Evolutionary conservation across 352 stramenopile genomes (phyloP).

Genomic region (Blastocystis sp.): DNA sequence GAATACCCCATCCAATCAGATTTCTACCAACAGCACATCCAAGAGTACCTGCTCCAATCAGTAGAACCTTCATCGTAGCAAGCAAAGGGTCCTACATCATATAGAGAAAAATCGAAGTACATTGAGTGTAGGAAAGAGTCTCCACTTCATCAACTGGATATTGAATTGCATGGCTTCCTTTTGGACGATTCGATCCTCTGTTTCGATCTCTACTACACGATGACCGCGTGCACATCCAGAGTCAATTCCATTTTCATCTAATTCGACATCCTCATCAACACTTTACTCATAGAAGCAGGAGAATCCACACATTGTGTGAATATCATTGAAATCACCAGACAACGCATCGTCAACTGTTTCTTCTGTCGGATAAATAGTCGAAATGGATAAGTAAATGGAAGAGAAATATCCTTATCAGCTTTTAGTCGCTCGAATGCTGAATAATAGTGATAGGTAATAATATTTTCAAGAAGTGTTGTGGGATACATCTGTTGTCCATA

Average conservation of each 20-base stretch:
- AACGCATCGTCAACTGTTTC: neutral
- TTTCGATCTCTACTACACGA: neutral
- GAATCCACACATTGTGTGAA: neutral
- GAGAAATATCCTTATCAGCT: neutral
- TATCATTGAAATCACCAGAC: neutral
- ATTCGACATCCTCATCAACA: neutral
- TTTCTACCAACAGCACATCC: conserved; percentile 87
- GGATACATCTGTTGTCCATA: neutral
- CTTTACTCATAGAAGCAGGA: neutral
- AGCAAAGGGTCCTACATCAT: neutral
- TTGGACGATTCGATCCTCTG: neutral
- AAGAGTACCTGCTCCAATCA: conserved; percentile 75
- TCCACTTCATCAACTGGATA: conserved; percentile 96
- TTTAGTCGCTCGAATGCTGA: neutral
- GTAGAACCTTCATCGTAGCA: neutral
- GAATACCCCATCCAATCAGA: conserved; percentile 90
- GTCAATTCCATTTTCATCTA: neutral
- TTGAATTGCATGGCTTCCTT: conserved; percentile 89
- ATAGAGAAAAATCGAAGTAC: conserved; percentile 64
- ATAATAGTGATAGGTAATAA: neutral
- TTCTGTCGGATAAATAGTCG: neutral
- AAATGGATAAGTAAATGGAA: neutral
- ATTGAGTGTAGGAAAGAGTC: conserved; percentile 85
- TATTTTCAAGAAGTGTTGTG: neutral
- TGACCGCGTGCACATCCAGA: neutral